phyloP scores from a whole-genome alignment of 345 rosid species.

The Syzygium aromaticum region DNA sequence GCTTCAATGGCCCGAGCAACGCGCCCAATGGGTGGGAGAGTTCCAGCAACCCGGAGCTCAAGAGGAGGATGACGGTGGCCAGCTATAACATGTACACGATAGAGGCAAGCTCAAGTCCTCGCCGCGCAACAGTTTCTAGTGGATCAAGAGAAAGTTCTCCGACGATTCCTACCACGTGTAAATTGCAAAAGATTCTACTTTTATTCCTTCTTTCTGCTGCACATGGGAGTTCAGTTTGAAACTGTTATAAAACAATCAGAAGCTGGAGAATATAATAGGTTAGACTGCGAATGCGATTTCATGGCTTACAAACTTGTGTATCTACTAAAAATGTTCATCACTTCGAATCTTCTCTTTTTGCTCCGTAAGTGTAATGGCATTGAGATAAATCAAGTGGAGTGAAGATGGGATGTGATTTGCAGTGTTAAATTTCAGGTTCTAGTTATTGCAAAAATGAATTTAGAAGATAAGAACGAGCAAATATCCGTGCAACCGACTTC shows the following conservation, averaged over 20 bases:
- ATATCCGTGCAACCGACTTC: background rate
- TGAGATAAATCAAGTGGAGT: background rate
- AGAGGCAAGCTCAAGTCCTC: slow-evolving; percentile 55
- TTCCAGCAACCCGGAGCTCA: slow-evolving; percentile 36
- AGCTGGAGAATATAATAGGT: background rate
- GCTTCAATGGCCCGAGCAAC: slow-evolving; percentile 39
- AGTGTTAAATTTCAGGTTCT: background rate
- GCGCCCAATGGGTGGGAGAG: background rate
- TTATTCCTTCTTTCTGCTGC: background rate
- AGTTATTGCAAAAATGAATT: background rate
- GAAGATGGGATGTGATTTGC: background rate
- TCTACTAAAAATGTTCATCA: background rate
- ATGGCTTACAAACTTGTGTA: background rate
- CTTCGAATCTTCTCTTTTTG: background rate
- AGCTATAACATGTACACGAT: slow-evolving; percentile 40
- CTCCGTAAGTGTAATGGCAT: background rate
- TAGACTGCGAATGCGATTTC: background rate
- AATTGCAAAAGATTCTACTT: background rate
- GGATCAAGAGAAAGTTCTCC: slow-evolving; percentile 55
- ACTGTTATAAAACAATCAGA: background rate
- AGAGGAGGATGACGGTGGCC: slow-evolving; percentile 54
- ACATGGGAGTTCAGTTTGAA: background rate
- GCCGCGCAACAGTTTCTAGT: slow-evolving; percentile 45
- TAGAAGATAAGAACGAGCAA: background rate
- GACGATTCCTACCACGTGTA: slow-evolving; percentile 12